These are phyloP conservation scores for Ceratocystis albifundus DNA, from an alignment of 2,329 filamentous ascomycete genomes.

Conservation along the genomic window DNA sequence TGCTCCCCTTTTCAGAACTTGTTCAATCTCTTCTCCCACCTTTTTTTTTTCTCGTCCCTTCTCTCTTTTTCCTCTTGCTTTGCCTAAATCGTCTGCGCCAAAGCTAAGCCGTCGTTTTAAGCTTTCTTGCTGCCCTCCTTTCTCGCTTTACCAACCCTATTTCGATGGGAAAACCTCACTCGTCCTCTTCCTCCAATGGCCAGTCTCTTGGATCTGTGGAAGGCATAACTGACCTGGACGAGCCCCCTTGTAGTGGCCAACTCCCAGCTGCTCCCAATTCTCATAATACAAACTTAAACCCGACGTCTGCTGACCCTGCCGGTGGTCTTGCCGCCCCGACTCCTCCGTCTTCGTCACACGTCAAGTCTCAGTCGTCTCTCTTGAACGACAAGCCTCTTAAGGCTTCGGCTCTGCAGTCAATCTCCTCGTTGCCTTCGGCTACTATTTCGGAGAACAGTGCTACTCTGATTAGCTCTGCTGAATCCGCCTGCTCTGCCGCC, in stretches of 20 bases:
- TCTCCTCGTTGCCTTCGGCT: constrained; percentile 16
- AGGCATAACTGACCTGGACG: constrained; percentile 24
- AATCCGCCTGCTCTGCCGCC: constrained; percentile 10
- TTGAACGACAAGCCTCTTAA: constrained; percentile 3
- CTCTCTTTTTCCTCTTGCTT: background rate
- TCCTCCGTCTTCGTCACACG: constrained; percentile 3
- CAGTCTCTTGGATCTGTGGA: constrained; percentile 24
- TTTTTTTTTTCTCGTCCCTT: background rate
- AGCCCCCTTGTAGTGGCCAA: constrained; percentile 24
- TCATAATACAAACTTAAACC: background rate
- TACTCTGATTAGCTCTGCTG: constrained; percentile 19
- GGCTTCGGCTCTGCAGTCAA: constrained; percentile 11
- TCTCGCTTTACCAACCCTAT: constrained; percentile 18
- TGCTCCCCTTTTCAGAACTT: background rate
- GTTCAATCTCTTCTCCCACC: background rate
- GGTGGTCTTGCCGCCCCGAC: background rate
- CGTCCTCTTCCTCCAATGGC: constrained; percentile 24
- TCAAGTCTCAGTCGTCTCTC: background rate
- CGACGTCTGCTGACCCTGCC: constrained; percentile 3
- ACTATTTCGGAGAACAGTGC: constrained; percentile 18
- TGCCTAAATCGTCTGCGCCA: background rate
- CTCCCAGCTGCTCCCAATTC: constrained; percentile 15
- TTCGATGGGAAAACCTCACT: constrained; percentile 25
- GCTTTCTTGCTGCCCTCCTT: constrained; percentile 14
- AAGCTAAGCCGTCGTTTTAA: background rate